Evolutionary conservation across 257 asterid species (phyloP), one percentile per base, ranked within the genome.

Genomic region (Solanum stenotomum): DNA sequence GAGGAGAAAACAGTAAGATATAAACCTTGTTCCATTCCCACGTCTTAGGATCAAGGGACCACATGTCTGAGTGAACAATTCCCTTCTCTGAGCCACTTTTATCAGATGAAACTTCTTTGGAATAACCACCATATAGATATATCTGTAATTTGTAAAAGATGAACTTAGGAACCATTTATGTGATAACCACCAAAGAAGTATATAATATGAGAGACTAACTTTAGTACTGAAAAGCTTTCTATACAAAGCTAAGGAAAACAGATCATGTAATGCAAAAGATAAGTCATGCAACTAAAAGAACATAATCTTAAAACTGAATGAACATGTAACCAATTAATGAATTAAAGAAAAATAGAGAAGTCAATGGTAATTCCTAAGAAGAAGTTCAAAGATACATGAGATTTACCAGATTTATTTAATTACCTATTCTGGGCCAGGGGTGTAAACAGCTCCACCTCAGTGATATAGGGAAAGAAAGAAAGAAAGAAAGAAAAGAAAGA

Each of bases 11-110:
- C 52, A 85, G 78, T 89, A 89, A 91, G 49, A 63, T 42, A 86
- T 67, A 67, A 91, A 96, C 99, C 99, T 97, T 97, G 92, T 95
- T 96, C 99, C 99, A 97, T 87, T 95, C 96, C 99, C 99, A 97
- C 84, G 96, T 94, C 93, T 89, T 94, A 76, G 99, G 99, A 93
- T 97, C 98, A 90, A 97, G 99, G 88, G 94, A 89, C 98, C 98
- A 97, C 94, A 96, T 92, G 91, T 97, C 99, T 85, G 99, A 92
- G 89, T 97, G 99, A 92, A 96, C 98, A 70, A 92, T 90, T 65
- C 99, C 99, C 91, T 94, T 96, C 92, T 97, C 99, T 8, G 99
- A 94, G 87, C 94, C 91, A 85, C 91, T 96, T 89, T 94, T 96
- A 83, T 97, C 99, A 13, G 95, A 83, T 59, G 95, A 93, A 87